Conservation (phyloP, 371 early-diverging fungal species). For the Mortierella sp. region DNA sequence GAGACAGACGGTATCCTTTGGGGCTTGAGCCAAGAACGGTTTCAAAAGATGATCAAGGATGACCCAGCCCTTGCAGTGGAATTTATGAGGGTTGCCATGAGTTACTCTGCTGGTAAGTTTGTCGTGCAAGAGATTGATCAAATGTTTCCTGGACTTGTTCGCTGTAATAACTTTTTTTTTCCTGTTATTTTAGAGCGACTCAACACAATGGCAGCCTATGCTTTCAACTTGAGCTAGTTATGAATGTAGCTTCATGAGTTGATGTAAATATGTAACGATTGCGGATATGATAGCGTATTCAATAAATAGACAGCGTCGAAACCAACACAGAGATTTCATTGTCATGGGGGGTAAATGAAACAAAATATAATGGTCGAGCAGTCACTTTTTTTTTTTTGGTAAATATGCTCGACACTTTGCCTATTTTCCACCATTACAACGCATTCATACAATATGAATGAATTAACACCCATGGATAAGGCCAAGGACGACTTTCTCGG, state of each 20-base stretch:
- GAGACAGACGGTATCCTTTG: conserved; percentile 77
- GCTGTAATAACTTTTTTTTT: not conserved
- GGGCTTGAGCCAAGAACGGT: conserved; percentile 69
- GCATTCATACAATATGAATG: conserved; percentile 18
- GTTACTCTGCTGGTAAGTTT: conserved; percentile 52
- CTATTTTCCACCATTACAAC: not conserved
- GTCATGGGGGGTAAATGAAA: no score
- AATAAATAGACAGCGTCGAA: not conserved
- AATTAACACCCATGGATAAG: conserved; percentile 51
- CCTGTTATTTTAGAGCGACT: conserved; percentile 31
- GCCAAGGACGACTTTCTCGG: conserved; percentile 66
- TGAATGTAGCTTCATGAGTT: not conserved
- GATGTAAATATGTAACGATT: conserved; percentile 2
- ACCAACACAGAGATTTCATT: no score
- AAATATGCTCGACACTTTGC: not conserved
- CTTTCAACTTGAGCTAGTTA: conserved; percentile 48
- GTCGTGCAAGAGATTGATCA: not conserved
- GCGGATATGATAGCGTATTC: not conserved
- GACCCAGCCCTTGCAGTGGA: conserved; percentile 51
- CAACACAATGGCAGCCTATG: conserved; percentile 49
- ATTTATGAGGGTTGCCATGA: conserved; percentile 56
- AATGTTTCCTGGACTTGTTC: no score
- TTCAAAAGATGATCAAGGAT: conserved; percentile 68
- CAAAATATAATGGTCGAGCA: no score
- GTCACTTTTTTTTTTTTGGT: not conserved